A percentile compares a stretch with the other conserved stretches of the same genome.
phyloP scores from a whole-genome alignment of 2,329 filamentous ascomycete species.

The Metarhizium anisopliae region DNA sequence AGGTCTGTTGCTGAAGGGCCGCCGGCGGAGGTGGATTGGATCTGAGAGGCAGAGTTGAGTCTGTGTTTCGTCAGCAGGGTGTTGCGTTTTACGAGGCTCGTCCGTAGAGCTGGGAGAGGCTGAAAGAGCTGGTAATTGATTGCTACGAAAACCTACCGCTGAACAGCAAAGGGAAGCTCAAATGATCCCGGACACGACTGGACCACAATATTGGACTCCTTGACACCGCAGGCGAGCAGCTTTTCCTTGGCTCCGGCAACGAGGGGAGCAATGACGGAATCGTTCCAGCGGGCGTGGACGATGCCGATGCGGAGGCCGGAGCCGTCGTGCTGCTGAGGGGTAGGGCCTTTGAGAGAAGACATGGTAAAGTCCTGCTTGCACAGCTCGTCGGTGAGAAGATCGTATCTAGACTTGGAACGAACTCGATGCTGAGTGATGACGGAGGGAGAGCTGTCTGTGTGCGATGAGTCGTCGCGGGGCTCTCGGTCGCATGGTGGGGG shows the following conservation, averaged over 20 bases:
- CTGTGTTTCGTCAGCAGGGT: slow-evolving; percentile 31
- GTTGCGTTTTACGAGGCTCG: not conserved
- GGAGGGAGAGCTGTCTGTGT: not conserved
- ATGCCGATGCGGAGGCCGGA: slow-evolving; percentile 81
- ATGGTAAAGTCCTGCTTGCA: not conserved
- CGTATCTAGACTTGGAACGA: not conserved
- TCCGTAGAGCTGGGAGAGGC: not conserved
- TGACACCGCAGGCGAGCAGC: slow-evolving; percentile 70
- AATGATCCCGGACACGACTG: slow-evolving; percentile 90
- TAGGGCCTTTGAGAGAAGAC: slow-evolving; percentile 45
- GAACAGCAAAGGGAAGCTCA: slow-evolving; percentile 85
- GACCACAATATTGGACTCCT: slow-evolving; percentile 77
- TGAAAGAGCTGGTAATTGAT: slow-evolving; percentile 12
- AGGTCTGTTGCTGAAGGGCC: slow-evolving; percentile 66
- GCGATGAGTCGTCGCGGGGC: not conserved
- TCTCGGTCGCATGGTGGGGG: not conserved
- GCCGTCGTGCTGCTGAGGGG: slow-evolving; percentile 52
- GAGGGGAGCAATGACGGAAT: slow-evolving; percentile 75
- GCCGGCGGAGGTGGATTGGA: slow-evolving; percentile 61
- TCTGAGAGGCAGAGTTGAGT: slow-evolving; percentile 75
- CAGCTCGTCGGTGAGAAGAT: not conserved
- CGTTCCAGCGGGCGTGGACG: slow-evolving; percentile 94
- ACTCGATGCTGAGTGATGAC: not conserved
- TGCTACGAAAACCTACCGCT: slow-evolving; percentile 49
- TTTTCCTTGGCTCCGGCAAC: slow-evolving; percentile 72